phyloP scores from a whole-genome alignment of 1,139 yeast genomes.

The Neolecta irregularis region DNA sequence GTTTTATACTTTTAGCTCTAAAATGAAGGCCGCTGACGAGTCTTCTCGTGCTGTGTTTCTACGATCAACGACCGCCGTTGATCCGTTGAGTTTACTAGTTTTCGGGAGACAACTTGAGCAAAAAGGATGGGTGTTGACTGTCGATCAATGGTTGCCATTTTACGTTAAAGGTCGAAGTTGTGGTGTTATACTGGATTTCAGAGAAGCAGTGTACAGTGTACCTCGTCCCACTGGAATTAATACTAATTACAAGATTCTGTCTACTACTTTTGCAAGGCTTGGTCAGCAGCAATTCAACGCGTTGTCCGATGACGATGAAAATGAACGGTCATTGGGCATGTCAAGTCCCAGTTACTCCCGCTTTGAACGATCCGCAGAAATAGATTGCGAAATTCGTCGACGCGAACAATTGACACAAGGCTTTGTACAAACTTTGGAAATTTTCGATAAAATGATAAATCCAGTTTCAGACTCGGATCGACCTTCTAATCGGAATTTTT shows the following conservation, averaged over 20 bases:
- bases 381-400: too few relatives aligned
- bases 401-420: too few relatives aligned
- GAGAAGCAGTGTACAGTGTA: not conserved
- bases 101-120: slow-evolving; percentile 1
- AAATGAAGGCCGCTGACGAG: slow-evolving; percentile 3
- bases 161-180: not conserved
- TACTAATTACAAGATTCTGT: not conserved
- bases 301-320: too few relatives aligned
- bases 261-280: not conserved
- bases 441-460: too few relatives aligned
- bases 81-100: slow-evolving; percentile 1
- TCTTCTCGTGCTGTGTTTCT: not conserved
- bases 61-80: not conserved
- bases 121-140: not conserved
- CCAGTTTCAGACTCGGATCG: too few relatives aligned
- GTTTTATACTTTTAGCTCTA: slow-evolving; percentile 3
- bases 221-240: not conserved
- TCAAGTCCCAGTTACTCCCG: too few relatives aligned
- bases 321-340: too few relatives aligned
- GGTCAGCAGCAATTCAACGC: not conserved
- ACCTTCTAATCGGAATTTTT: too few relatives aligned
- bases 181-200: slow-evolving; percentile 1
- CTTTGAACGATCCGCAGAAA: too few relatives aligned
- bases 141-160: slow-evolving; percentile 4
- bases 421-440: too few relatives aligned